Evolutionary conservation across 2,329 filamentous ascomycete genomes (phyloP), one percentile per base, ranked within the genome.

Genomic region (Calonectria hongkongensis): DNA sequence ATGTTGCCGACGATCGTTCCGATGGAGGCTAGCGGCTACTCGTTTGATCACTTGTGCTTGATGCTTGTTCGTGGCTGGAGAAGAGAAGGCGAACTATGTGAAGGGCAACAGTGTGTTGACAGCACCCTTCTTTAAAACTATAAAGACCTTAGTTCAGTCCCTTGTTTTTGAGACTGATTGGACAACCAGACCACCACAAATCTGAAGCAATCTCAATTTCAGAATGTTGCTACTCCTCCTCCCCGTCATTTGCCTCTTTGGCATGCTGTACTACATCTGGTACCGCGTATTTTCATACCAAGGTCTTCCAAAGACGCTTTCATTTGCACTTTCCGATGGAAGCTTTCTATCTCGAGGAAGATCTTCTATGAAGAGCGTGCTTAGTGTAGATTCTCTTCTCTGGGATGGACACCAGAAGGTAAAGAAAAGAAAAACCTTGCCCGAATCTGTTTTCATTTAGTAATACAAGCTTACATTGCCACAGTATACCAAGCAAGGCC

Each of bases 241-340:
- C 1, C 56, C 33, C 12, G 5, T 60, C 16, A 15, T 43, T 2
- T 60, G 56, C 56, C 56, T 60, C 15, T 27, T 43, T 43, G 56
- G 56, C 56, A 60, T 21, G 5, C 56, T 60, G 6, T 60, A 60
- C 12, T 60, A 60, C 15, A 39, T 60, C 16, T 60, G 56, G 56
- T 60, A 60, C 15, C 56, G 56, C 18, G 56, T 60, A 21, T 60
- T 60, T 18, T 60, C 56, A 16, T 60, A 60, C 7, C 56, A 60
- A 60, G 56, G 56, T 21, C 21, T 60, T 13, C 56, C 33, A 41
- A 60, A 43, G 9, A 60, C 5, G 4, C 36, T 60, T 15, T 36
- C 56, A 2, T 60, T 60, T 60, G 56, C 56, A 16, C 33, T 33
- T 13, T 60, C 56, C 5, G 15, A 43, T 39, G 56, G 56, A 4